Evolutionary conservation across 257 asterid genomes (phyloP), one percentile per base, ranked within the genome.

Genomic region (Apocynum venetum): DNA sequence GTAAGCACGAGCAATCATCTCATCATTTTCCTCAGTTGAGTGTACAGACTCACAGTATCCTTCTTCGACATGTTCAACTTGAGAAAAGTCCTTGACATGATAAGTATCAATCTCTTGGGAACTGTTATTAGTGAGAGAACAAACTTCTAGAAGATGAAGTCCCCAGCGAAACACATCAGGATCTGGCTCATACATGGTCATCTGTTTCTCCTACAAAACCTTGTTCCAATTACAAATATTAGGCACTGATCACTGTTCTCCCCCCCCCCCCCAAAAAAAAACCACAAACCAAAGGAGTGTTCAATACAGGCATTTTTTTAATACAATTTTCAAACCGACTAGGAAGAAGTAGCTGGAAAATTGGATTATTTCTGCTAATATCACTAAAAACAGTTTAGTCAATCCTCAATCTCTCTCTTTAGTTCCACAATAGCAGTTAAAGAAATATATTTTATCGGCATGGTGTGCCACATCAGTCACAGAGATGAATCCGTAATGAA

Each of bases 131-230:
- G 86, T 73, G 44, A 88, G 71, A 17, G 91, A 66, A 80, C 94
- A 91, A 77, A 92, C 91, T 47, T 88, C 97, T 71, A 92, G 82
- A 82, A 83, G 96, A 84, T 94, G 96, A 46, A 94, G 97, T 59
- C 93, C 93, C 98, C 98, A 94, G 48, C 97, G 83, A 76, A 86
- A 89, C 35, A 92, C 92, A 76, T 92, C 97, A 19, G 97, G 97
- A 84, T 94, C 97, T 73, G 57, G 83, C 80, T 93, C 89, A 81
- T 64, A 85, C 80, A 86, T 82, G 51, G 79, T 74, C 91, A 89
- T 87, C 80, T 74, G 71, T 69, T 71, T 47, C 59, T 68, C 76
- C 74, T 13, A 52, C 72, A 38, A 47, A 76, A 72, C 64, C 79
- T 72, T 52, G 80, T 49, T 44, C 66, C 56, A 57, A 44, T 38